Conservation (phyloP, 768 basidiomycete genomes). For the Chiua virens region DNA sequence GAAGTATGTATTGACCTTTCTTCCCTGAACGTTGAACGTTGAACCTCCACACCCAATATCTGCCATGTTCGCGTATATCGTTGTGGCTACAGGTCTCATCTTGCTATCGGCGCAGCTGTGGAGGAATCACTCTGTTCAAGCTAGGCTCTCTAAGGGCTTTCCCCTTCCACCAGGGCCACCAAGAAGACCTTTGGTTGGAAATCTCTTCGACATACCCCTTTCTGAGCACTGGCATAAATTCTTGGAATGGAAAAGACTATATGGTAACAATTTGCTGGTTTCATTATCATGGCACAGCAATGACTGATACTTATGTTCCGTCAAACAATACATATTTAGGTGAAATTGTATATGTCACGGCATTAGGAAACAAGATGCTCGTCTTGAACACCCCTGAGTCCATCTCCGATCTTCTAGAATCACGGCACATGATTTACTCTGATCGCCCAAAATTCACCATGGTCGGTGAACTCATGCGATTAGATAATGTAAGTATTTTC, state of each 20-base stretch:
- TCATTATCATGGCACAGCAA: neutral
- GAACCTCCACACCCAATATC: no score
- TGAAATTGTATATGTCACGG: constrained; percentile 30
- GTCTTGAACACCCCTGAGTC: constrained; percentile 30
- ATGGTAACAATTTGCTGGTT: neutral
- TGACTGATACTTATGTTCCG: neutral
- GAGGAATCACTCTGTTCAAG: neutral
- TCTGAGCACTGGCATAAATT: constrained; percentile 9
- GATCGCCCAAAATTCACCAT: constrained; percentile 35
- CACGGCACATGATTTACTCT: constrained; percentile 29
- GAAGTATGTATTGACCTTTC: no score
- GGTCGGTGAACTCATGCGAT: constrained; percentile 35
- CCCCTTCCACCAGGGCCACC: constrained; percentile 6
- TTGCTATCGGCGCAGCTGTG: neutral
- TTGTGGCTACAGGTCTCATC: neutral
- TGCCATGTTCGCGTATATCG: neutral
- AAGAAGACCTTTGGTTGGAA: neutral
- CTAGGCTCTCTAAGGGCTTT: no score
- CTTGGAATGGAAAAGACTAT: constrained; percentile 7
- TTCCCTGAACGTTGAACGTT: no score
- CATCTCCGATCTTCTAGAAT: constrained; percentile 31
- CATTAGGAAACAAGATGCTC: constrained; percentile 28
- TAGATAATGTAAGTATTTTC: constrained; percentile 13
- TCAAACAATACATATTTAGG: constrained; percentile 21
- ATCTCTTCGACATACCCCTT: constrained; percentile 9